Percentiles rank a stretch among this genome's conserved stretches.
Conservation (phyloP, 768 basidiomycete species). For the Lactifluus volemus region DNA sequence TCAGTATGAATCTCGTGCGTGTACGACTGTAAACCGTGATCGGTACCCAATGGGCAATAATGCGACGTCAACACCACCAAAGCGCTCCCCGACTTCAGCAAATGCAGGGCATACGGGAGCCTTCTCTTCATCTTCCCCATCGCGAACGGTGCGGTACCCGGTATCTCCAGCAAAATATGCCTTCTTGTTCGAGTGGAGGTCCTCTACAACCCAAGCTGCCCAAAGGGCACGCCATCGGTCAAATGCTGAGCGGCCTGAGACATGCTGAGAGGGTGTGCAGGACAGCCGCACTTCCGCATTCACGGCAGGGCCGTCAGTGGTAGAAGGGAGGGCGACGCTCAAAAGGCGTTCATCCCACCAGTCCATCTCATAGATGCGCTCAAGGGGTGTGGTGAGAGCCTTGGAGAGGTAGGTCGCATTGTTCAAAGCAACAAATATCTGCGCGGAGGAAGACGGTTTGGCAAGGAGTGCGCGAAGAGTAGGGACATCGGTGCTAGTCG, state of each 20-base stretch:
- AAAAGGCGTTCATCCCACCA: constrained; percentile 39
- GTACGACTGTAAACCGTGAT: neutral
- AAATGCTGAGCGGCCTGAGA: constrained; percentile 39
- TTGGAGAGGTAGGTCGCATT: constrained; percentile 29
- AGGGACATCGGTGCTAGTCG: constrained; percentile 27
- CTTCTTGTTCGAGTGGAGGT: constrained; percentile 39
- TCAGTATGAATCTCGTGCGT: neutral
- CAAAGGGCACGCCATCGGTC: constrained; percentile 55
- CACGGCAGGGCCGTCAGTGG: neutral
- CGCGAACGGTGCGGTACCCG: constrained; percentile 42
- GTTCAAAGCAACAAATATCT: constrained; percentile 41
- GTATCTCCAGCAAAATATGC: constrained; percentile 67
- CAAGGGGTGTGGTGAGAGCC: constrained; percentile 25
- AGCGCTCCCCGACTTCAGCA: constrained; percentile 53
- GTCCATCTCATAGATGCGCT: constrained; percentile 36
- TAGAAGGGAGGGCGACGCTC: constrained; percentile 24
- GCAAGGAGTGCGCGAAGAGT: constrained; percentile 27
- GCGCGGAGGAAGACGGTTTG: constrained; percentile 22
- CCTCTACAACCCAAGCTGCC: constrained; percentile 57
- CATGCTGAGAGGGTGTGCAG: constrained; percentile 60
- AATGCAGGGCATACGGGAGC: constrained; percentile 64
- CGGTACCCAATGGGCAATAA: constrained; percentile 61
- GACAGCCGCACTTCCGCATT: constrained; percentile 38
- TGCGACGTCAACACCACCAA: constrained; percentile 59
- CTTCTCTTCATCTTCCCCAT: constrained; percentile 41